Evolutionary conservation across 805 yeast genomes (phyloP).

Genomic region (Debaryomyces prosopidis): DNA sequence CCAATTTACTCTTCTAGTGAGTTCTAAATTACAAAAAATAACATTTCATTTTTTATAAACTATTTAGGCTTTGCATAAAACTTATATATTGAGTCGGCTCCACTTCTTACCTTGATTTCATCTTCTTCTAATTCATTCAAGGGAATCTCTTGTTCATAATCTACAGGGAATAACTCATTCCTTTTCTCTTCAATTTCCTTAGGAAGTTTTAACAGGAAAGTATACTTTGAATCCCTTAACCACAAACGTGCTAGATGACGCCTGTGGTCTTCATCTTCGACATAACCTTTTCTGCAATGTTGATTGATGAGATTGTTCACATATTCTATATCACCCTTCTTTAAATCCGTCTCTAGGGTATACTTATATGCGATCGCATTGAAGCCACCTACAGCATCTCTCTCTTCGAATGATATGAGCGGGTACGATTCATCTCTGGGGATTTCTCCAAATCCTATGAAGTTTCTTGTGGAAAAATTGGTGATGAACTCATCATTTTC

Average conservation of each 20-base stretch:
- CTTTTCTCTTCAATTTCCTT: constrained; percentile 3
- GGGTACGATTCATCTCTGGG: constrained; percentile 11
- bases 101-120: constrained; percentile 5
- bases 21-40: no score
- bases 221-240: constrained; percentile 11
- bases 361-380: constrained; percentile 9
- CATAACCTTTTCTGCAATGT: constrained; percentile 10
- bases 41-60: not conserved
- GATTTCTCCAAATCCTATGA: constrained; percentile 9
- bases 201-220: constrained; percentile 5
- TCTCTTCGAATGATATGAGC: constrained; percentile 4
- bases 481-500: constrained; percentile 5
- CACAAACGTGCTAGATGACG: constrained; percentile 11
- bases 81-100: constrained; percentile 6
- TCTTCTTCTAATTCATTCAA: constrained; percentile 10
- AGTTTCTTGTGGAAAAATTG: constrained; percentile 8
- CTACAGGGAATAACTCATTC: constrained; percentile 6
- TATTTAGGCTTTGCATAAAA: constrained; percentile 11
- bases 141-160: constrained; percentile 11
- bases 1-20: no score
- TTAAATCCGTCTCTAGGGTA: constrained; percentile 4
- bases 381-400: constrained; percentile 12
- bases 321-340: constrained; percentile 12
- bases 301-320: constrained; percentile 9
- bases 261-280: constrained; percentile 9